These are phyloP conservation scores for Suillus hirtellus DNA, from an alignment of 768 basidiomycete species.

Conservation along the genomic window DNA sequence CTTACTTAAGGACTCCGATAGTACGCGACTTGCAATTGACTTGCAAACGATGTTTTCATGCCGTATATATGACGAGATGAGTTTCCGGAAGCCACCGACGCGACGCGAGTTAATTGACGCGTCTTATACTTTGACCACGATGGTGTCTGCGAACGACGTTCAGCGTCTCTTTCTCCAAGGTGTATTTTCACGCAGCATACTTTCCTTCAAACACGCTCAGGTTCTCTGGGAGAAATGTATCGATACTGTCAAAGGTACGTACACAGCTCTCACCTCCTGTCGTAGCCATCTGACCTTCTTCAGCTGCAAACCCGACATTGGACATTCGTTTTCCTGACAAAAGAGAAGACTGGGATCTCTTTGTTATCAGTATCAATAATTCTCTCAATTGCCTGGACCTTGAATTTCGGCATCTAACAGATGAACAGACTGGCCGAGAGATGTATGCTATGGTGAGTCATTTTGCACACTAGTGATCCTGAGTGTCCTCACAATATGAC, in stretches of 20 bases:
- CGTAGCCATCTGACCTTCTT: constrained; percentile 11
- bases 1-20: not conserved
- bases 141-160: constrained; percentile 61
- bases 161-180: constrained; percentile 80
- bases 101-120: constrained; percentile 27
- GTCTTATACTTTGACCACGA: constrained; percentile 21
- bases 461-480: not conserved
- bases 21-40: not conserved
- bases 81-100: constrained; percentile 10
- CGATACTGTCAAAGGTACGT: constrained; percentile 64
- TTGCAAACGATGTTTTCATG: not conserved
- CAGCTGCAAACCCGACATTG: constrained; percentile 56
- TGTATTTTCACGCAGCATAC: constrained; percentile 64
- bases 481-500: not conserved
- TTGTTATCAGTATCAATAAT: constrained; percentile 59
- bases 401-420: constrained; percentile 62
- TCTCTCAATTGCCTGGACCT: constrained; percentile 70
- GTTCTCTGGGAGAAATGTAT: constrained; percentile 68
- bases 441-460: constrained; percentile 68
- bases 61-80: not conserved
- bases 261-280: constrained; percentile 3
- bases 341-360: constrained; percentile 56
- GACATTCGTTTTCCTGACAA: constrained; percentile 43
- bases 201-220: constrained; percentile 66
- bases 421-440: constrained; percentile 64